phyloP scores from a whole-genome alignment of 2,329 filamentous ascomycete genomes.

The Corynespora cassiicola region DNA sequence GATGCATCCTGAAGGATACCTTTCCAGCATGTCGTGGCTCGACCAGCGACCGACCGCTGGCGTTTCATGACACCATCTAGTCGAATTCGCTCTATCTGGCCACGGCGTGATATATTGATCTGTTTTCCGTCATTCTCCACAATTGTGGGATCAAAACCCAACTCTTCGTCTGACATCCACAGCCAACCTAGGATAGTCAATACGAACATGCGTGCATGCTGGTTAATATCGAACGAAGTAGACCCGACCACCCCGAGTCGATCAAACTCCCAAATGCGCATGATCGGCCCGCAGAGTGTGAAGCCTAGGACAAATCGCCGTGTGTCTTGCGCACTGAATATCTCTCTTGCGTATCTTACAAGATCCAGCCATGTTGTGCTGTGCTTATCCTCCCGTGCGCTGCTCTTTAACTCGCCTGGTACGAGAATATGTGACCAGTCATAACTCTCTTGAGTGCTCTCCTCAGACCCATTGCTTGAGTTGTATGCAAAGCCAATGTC shows the following conservation, averaged over 20 bases:
- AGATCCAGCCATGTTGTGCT: conserved; percentile 42
- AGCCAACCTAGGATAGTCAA: conserved; percentile 49
- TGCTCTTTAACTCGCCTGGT: too few species aligned
- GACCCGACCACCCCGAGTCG: conserved; percentile 53
- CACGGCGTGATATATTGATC: conserved; percentile 49
- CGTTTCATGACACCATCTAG: conserved; percentile 5
- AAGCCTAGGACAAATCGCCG: conserved; percentile 53
- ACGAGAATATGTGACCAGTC: too few species aligned
- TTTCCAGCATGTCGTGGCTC: conserved; percentile 6
- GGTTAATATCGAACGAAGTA: conserved; percentile 53
- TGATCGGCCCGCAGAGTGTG: conserved; percentile 52
- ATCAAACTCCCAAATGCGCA: conserved; percentile 56
- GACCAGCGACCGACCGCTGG: conserved; percentile 6
- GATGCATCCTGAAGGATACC: conserved; percentile 1
- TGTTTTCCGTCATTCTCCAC: conserved; percentile 38
- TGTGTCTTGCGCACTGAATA: conserved; percentile 38
- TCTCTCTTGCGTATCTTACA: conserved; percentile 51
- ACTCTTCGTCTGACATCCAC: conserved; percentile 47
- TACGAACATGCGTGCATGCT: conserved; percentile 47
- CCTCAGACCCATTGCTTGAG: conserved; percentile 3
- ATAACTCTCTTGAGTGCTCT: too few species aligned
- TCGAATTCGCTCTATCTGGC: background rate
- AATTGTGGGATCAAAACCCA: conserved; percentile 55
- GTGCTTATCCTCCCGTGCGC: too few species aligned
- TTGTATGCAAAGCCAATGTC: conserved; percentile 9